These are phyloP conservation scores for Yarrowia deformans DNA, from an alignment of 805 yeast genomes.

Conservation along the genomic window DNA sequence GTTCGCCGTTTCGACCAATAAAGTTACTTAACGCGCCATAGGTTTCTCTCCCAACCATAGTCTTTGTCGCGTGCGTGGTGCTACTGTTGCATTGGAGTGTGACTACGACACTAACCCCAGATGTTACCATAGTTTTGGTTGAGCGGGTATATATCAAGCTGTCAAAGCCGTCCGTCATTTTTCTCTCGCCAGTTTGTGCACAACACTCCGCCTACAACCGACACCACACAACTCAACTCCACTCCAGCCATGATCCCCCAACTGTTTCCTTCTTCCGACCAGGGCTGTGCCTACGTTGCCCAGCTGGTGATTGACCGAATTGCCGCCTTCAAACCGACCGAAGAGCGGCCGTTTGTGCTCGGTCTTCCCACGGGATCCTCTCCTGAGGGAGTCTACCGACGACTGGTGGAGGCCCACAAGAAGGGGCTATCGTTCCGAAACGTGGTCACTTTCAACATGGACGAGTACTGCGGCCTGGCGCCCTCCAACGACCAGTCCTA, in stretches of 20 bases:
- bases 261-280: slow-evolving; percentile 41
- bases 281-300: slow-evolving; percentile 53
- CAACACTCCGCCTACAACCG: background rate
- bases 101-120: slow-evolving; percentile 27
- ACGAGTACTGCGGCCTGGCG: slow-evolving; percentile 61
- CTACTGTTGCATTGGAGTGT: slow-evolving; percentile 19
- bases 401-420: slow-evolving; percentile 56
- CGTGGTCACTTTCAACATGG: slow-evolving; percentile 69
- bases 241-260: slow-evolving; percentile 27
- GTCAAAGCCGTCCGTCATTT: background rate
- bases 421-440: slow-evolving; percentile 57
- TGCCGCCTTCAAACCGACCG: slow-evolving; percentile 56
- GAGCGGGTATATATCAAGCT: slow-evolving; percentile 26
- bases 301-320: slow-evolving; percentile 56
- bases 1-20: background rate
- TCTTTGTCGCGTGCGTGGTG: slow-evolving; percentile 32
- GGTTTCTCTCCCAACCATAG: slow-evolving; percentile 36
- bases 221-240: background rate
- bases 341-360: slow-evolving; percentile 56
- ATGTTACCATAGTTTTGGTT: slow-evolving; percentile 33
- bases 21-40: slow-evolving; percentile 18
- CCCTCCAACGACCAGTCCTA: slow-evolving; percentile 61
- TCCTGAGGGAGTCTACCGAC: slow-evolving; percentile 62
- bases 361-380: slow-evolving; percentile 71
- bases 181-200: background rate